These are phyloP conservation scores for Tuber brumale DNA, from an alignment of 495 filamentous ascomycete genomes.

Conservation along the genomic window DNA sequence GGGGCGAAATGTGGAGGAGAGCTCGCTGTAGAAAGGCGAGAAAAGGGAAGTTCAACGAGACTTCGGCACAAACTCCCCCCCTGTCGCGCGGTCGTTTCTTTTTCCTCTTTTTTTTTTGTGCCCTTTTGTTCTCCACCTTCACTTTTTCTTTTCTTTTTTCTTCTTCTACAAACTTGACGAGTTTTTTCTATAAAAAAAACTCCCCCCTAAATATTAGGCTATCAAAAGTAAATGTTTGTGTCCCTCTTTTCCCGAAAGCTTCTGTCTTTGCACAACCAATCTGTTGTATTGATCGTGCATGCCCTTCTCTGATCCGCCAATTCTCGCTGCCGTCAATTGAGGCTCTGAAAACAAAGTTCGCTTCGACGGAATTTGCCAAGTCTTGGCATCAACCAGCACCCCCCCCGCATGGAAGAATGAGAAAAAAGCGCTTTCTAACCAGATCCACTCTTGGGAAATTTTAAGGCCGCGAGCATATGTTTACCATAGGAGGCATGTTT, in stretches of 20 bases:
- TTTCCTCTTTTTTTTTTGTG: neutral
- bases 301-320: constrained; percentile 3
- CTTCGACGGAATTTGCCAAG: constrained; percentile 3
- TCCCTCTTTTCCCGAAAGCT: neutral
- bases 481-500: neutral
- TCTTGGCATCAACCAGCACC: constrained; percentile 1
- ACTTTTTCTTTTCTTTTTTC: neutral
- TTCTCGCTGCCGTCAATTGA: neutral
- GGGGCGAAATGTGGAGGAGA: constrained; percentile 3
- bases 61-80: constrained; percentile 6
- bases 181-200: neutral
- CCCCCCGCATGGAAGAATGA: neutral
- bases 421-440: neutral
- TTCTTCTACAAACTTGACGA: neutral
- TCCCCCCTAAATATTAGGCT: neutral
- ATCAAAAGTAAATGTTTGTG: neutral
- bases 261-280: neutral
- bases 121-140: constrained; percentile 5
- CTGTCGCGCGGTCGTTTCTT: constrained; percentile 6
- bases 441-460: neutral
- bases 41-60: constrained; percentile 5
- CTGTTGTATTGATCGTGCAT: constrained; percentile 3
- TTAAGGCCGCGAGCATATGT: too few relatives aligned
- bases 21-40: neutral
- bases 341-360: neutral